These are phyloP conservation scores for Penicillium corylophilum DNA, from an alignment of 2,329 filamentous ascomycete genomes.

Conservation along the genomic window DNA sequence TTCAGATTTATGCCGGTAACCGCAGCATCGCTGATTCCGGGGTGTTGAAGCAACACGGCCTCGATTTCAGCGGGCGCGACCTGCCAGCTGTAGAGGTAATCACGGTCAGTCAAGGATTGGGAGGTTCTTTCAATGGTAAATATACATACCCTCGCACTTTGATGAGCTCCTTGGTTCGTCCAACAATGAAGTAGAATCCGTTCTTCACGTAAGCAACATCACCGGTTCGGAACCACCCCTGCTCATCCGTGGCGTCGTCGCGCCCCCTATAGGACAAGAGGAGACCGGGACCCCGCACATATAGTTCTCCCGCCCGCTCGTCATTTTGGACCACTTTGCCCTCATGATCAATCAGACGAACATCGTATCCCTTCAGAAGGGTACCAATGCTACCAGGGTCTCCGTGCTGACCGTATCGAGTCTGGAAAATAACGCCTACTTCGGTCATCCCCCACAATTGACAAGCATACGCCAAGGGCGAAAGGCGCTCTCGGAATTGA, in stretches of 20 bases:
- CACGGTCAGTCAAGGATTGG: neutral
- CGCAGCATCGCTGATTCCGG: conserved; percentile 46
- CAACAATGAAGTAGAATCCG: conserved; percentile 41
- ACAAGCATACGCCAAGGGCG: conserved; percentile 41
- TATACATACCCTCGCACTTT: conserved; percentile 47
- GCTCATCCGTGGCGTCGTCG: conserved; percentile 33
- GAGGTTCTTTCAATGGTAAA: neutral
- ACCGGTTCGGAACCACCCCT: conserved; percentile 47
- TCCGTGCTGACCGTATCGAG: conserved; percentile 41
- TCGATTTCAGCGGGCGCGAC: conserved; percentile 52
- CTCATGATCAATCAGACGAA: conserved; percentile 37
- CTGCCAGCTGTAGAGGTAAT: conserved; percentile 40
- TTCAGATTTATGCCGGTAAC: conserved; percentile 45
- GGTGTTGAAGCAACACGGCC: conserved; percentile 45
- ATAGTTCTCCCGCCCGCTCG: conserved; percentile 41
- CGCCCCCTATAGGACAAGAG: conserved; percentile 41
- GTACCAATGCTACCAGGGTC: conserved; percentile 50
- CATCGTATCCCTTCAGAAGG: conserved; percentile 42
- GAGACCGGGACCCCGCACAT: conserved; percentile 39
- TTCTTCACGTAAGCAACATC: conserved; percentile 41
- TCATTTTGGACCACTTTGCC: conserved; percentile 31
- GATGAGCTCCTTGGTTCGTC: conserved; percentile 47
- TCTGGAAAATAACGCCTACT: conserved; percentile 47
- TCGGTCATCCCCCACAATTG: conserved; percentile 60
- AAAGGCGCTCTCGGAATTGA: conserved; percentile 43